These are phyloP conservation scores for Sphagnum contortum DNA, from an alignment of 225 moss, liverwort and hornwort genomes.

Conservation along the genomic window DNA sequence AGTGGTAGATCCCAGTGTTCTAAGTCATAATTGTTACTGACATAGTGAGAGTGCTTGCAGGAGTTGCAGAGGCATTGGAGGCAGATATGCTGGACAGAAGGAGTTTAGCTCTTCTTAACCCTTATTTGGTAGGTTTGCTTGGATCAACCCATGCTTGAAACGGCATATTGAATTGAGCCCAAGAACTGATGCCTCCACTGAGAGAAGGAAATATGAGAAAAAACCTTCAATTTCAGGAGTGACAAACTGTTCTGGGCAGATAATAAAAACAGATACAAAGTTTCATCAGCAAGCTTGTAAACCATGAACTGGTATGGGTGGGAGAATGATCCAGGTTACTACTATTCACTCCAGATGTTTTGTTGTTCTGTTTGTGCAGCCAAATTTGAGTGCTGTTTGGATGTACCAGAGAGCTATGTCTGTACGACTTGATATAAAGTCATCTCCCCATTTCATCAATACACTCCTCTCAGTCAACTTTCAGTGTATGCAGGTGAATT, in stretches of 20 bases:
- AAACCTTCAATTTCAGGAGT: too few relatives aligned
- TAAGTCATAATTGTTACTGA: too few relatives aligned
- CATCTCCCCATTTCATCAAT: constrained; percentile 79
- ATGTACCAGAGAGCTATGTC: constrained; percentile 95
- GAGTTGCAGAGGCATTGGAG: constrained; percentile 73
- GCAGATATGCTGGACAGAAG: constrained; percentile 57
- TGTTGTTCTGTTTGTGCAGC: constrained; percentile 31
- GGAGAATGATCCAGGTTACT: too few relatives aligned
- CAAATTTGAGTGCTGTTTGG: constrained; percentile 97
- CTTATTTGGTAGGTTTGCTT: constrained; percentile 59
- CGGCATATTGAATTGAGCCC: too few relatives aligned
- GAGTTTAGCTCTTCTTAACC: constrained; percentile 64
- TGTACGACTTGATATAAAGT: constrained; percentile 56
- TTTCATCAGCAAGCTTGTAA: too few relatives aligned
- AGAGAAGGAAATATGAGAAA: too few relatives aligned
- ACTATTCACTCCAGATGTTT: background rate
- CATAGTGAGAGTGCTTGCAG: constrained; percentile 16
- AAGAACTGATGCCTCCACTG: too few relatives aligned
- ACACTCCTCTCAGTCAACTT: constrained; percentile 84
- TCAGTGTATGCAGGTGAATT: constrained; percentile 64
- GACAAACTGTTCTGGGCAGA: too few relatives aligned
- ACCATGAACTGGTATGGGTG: too few relatives aligned
- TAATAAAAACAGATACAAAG: too few relatives aligned
- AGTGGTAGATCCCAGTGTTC: background rate
- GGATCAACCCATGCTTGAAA: background rate